These are phyloP conservation scores for Blastocystis sp. DNA, from an alignment of 352 stramenopile species.

Conservation along the genomic window DNA sequence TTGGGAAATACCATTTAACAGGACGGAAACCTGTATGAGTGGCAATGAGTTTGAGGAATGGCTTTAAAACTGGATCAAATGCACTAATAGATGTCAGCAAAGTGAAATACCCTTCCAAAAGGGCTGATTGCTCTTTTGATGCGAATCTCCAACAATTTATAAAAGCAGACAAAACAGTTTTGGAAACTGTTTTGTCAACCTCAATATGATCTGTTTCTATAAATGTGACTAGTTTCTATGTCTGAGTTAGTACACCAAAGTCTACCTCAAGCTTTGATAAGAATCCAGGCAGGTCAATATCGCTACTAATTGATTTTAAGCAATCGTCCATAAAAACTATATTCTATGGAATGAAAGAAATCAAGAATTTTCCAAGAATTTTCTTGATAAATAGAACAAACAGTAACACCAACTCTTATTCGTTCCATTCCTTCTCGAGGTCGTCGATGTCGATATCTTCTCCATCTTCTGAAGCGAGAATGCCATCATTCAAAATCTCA, in stretches of 20 bases:
- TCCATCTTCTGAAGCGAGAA: not conserved
- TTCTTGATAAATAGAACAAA: not conserved
- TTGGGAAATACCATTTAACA: constrained; percentile 4
- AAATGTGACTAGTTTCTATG: not conserved
- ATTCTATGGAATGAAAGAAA: not conserved
- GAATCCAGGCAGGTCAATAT: constrained; percentile 7
- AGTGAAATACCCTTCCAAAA: constrained; percentile 41
- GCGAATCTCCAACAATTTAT: constrained; percentile 48
- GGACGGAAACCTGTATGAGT: not conserved
- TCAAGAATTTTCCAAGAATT: constrained; percentile 43
- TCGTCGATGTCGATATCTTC: constrained; percentile 52
- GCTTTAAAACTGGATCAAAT: not conserved
- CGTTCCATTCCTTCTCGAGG: constrained; percentile 54
- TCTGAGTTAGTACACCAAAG: not conserved
- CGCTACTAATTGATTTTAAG: constrained; percentile 19
- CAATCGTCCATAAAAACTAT: constrained; percentile 26
- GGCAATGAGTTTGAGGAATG: constrained; percentile 31
- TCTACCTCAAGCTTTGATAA: constrained; percentile 2
- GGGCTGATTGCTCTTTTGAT: constrained; percentile 24
- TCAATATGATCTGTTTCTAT: not conserved
- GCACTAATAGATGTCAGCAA: not conserved
- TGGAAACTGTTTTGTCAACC: constrained; percentile 5
- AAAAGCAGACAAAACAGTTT: constrained; percentile 29
- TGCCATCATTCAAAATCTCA: not conserved
- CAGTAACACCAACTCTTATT: not conserved